Evolutionary conservation across 2,329 filamentous ascomycete species (phyloP).

Genomic region (Cladophialophora yegresii): DNA sequence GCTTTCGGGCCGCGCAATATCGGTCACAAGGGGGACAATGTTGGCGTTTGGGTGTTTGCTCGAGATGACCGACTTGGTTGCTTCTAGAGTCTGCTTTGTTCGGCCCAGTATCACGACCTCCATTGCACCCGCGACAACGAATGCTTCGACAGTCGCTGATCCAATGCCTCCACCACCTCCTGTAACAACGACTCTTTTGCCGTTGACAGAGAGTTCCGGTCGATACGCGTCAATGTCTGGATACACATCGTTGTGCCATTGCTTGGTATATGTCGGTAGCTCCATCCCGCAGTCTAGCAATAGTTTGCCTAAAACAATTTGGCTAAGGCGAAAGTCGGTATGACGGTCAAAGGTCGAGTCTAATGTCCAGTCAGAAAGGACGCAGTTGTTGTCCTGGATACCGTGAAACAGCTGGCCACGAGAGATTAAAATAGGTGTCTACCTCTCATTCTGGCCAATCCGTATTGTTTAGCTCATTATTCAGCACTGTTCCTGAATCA

Average conservation of each 20-base stretch:
- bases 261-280: slow-evolving; percentile 40
- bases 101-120: slow-evolving; percentile 47
- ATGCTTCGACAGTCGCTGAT: slow-evolving; percentile 35
- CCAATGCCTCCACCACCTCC: slow-evolving; percentile 41
- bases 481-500: background rate
- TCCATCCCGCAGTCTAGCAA: background rate
- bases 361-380: background rate
- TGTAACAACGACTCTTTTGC: slow-evolving; percentile 40
- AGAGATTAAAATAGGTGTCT: background rate
- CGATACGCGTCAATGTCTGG: slow-evolving; percentile 44
- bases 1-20: background rate
- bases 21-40: slow-evolving; percentile 34
- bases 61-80: slow-evolving; percentile 32
- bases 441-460: background rate
- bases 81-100: slow-evolving; percentile 38
- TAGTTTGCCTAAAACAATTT: background rate
- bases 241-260: slow-evolving; percentile 44
- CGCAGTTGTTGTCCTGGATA: background rate
- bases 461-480: background rate
- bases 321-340: background rate
- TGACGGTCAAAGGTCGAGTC: background rate
- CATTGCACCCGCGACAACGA: slow-evolving; percentile 46
- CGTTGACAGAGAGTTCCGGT: slow-evolving; percentile 39
- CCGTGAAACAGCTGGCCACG: background rate
- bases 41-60: slow-evolving; percentile 37